Conservation (phyloP, 352 stramenopile genomes). For the Phytophthora idaei region DNA sequence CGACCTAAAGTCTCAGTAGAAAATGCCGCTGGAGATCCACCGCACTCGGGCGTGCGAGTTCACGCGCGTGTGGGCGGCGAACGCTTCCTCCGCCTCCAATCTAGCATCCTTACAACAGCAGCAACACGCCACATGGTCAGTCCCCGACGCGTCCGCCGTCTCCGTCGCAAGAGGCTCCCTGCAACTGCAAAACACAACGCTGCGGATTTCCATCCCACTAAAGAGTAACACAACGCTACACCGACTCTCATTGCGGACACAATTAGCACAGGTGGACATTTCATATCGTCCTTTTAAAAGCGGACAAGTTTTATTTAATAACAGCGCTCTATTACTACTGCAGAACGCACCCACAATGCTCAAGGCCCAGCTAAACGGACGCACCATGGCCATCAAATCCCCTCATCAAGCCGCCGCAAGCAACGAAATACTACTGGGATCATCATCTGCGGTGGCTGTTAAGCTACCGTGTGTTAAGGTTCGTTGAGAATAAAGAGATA, state of each 20-base stretch:
- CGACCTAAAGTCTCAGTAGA: too few relatives aligned
- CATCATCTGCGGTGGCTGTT: constrained; percentile 35
- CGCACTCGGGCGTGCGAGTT: constrained; percentile 39
- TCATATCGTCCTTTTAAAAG: background rate
- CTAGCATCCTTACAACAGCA: constrained; percentile 28
- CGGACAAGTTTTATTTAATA: background rate
- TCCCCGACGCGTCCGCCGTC: constrained; percentile 25
- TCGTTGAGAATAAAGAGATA: background rate
- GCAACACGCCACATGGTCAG: constrained; percentile 19
- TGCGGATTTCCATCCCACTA: constrained; percentile 22
- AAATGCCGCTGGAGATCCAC: constrained; percentile 38
- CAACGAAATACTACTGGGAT: constrained; percentile 36
- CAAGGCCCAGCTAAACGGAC: constrained; percentile 29
- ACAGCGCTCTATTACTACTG: background rate
- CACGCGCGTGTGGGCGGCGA: constrained; percentile 38
- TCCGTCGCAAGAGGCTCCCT: constrained; percentile 19
- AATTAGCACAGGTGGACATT: constrained; percentile 26
- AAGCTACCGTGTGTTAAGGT: constrained; percentile 51
- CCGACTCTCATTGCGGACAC: constrained; percentile 28
- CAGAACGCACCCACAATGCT: constrained; percentile 35
- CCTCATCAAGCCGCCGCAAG: constrained; percentile 5
- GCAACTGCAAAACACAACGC: constrained; percentile 12
- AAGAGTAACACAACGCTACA: constrained; percentile 14
- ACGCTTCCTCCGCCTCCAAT: constrained; percentile 16
- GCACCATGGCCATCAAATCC: constrained; percentile 39